Evolutionary conservation across 192 early-diverging fungal genomes (phyloP).

Genomic region (Coemansia sp.): DNA sequence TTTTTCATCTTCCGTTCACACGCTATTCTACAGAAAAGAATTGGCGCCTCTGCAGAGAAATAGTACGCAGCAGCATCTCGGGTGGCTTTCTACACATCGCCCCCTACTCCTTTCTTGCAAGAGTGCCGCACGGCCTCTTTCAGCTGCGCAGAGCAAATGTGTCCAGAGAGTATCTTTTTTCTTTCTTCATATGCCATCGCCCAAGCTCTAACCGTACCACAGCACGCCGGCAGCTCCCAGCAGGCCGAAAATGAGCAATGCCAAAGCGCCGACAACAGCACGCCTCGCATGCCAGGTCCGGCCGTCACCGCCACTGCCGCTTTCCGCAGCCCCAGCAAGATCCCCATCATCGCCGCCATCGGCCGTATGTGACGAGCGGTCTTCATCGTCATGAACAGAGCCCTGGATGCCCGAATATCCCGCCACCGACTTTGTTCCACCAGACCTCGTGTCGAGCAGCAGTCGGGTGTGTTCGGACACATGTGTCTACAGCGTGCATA

Average conservation of each 20-base stretch:
- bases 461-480: constrained; percentile 13
- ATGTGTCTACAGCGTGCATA: neutral
- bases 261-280: constrained; percentile 4
- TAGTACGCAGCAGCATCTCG: neutral
- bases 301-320: neutral
- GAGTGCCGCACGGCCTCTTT: too few species aligned
- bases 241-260: constrained; percentile 14
- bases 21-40: neutral
- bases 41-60: neutral
- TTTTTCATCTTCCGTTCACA: neutral
- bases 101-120: neutral
- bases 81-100: neutral
- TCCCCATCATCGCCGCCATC: neutral
- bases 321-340: neutral
- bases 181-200: neutral
- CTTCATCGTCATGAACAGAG: neutral
- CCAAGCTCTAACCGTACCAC: neutral
- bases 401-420: neutral
- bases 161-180: too few species aligned
- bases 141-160: too few species aligned
- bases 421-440: neutral
- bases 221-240: constrained; percentile 19
- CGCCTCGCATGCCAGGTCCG: neutral
- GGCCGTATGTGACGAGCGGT: neutral
- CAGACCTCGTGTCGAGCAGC: constrained; percentile 9